Base-by-base conservation (phyloP, 2,329 filamentous ascomycete genomes). In the Trichophyton schoenleinii region DNA sequence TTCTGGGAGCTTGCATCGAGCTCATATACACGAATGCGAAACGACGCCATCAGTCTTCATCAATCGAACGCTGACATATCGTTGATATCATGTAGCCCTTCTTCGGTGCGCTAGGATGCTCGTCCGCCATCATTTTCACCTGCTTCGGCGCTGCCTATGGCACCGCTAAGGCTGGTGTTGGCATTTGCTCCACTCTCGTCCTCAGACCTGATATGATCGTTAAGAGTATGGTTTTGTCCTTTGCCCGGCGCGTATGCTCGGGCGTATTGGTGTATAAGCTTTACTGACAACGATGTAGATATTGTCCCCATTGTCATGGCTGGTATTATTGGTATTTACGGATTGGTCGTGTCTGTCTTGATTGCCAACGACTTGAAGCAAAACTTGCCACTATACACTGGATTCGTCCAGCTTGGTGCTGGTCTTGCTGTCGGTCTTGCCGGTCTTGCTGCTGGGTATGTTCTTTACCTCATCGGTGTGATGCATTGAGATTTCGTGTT, bases 301-400 rank as follows among this genome's bases (percentile, higher is more conserved):
- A 96, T 97, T 77, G 92, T 97, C 67, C 94, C 94, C 75, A 94
- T 97, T 79, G 96, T 99, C 86, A 99, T 99, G 94, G 94, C 94
- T 83, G 94, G 94, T 97, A 99, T 99, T 79, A 97, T 99, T 79
- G 94, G 90, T 88, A 97, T 99, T 78, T 99, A 94, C 80, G 89
- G 89, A 71, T 83, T 94, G 67, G 89, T 94, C 78, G 88, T 92
- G 64, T 91, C 89, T 18, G 89, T 94, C 75, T 79, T 94, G 71
- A 90, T 94, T 73, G 91, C 89, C 72, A 88, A 90, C 75, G 85
- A 84, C 70, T 80, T 94, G 66, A 81, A 80, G 69, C 88, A 92
- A 77, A 74, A 83, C 66, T 78, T 87, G 64, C 81, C 88, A 64
- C 82, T 94, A 64, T 92, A 87, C 70, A 90, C 88, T 61, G 86